Evolutionary conservation across 148 eudicot genomes (phyloP).

Genomic region (Simmondsia chinensis): DNA sequence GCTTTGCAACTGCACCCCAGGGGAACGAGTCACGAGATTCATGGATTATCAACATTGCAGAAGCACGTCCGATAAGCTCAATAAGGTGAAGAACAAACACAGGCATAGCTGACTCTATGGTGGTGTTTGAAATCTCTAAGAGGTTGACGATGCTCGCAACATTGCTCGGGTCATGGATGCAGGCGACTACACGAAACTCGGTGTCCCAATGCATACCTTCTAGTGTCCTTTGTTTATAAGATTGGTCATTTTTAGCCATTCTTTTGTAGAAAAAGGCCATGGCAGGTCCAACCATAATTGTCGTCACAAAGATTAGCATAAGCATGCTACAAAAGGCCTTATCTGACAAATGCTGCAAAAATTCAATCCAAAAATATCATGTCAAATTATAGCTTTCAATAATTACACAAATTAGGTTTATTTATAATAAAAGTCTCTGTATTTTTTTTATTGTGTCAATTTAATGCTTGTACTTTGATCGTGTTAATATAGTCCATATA

Average conservation of each 20-base stretch:
- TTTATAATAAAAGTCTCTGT: neutral
- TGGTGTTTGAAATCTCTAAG: neutral
- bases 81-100: conserved; percentile 5
- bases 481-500: too few species aligned
- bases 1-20: neutral
- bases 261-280: too few species aligned
- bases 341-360: too few species aligned
- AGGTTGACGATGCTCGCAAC: conserved; percentile 4
- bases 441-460: too few species aligned
- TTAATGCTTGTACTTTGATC: too few species aligned
- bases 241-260: neutral
- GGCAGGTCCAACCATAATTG: too few species aligned
- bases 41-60: conserved; percentile 1
- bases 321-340: too few species aligned
- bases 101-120: neutral
- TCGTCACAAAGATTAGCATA: too few species aligned
- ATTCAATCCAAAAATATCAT: too few species aligned
- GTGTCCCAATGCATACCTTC: neutral
- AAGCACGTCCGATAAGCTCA: too few species aligned
- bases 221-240: neutral
- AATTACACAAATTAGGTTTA: too few species aligned
- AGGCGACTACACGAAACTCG: conserved; percentile 3
- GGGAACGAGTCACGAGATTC: neutral
- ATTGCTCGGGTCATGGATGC: conserved; percentile 2
- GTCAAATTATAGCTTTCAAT: too few species aligned